These are phyloP conservation scores for Teratosphaeria pseudoeucalypti DNA, from an alignment of 2,329 filamentous ascomycete genomes.

Conservation along the genomic window DNA sequence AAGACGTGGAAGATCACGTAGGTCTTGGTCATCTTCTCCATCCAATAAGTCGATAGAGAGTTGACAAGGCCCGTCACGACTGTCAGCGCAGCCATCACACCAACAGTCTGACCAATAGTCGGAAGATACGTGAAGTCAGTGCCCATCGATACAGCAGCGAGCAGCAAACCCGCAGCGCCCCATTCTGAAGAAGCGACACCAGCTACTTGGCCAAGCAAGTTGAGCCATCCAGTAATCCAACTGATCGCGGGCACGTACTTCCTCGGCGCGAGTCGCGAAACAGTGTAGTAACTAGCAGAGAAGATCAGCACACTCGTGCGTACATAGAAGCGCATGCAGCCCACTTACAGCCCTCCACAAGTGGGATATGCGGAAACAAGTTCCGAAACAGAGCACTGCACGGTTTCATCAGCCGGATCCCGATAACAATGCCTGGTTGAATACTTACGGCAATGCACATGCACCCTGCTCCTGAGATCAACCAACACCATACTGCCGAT, in stretches of 20 bases:
- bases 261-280: conserved; percentile 43
- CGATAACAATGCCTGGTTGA: background rate
- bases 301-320: background rate
- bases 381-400: conserved; percentile 41
- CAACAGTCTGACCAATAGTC: conserved; percentile 38
- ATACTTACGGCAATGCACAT: conserved; percentile 40
- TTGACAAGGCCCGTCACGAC: conserved; percentile 45
- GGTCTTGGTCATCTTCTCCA: conserved; percentile 47
- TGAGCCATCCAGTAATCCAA: conserved; percentile 35
- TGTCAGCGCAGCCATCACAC: conserved; percentile 46
- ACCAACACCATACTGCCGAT: conserved; percentile 49
- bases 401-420: background rate
- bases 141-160: conserved; percentile 44
- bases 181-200: conserved; percentile 49
- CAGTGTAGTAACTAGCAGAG: conserved; percentile 39
- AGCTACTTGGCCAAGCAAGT: conserved; percentile 40
- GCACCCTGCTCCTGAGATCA: conserved; percentile 46
- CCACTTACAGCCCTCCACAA: conserved; percentile 35
- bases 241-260: conserved; percentile 40
- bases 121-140: conserved; percentile 26
- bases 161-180: conserved; percentile 45
- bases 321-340: background rate
- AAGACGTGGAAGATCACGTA: conserved; percentile 49
- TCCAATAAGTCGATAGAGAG: conserved; percentile 47
- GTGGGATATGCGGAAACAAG: conserved; percentile 50